Conservation (phyloP, 805 yeast species). For the Candida hungchunana region DNA sequence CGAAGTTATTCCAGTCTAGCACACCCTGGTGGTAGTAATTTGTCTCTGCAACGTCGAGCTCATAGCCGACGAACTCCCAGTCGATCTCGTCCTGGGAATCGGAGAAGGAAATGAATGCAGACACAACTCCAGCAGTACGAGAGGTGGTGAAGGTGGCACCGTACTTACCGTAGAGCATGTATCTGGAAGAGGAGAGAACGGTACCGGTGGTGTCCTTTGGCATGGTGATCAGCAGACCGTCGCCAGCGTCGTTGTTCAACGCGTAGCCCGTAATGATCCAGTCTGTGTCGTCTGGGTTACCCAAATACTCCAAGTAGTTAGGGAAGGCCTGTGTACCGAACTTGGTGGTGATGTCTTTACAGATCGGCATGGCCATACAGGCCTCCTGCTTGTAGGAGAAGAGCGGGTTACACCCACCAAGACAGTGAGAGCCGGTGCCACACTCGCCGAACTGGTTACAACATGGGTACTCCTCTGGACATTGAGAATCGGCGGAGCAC, state of each 20-base stretch:
- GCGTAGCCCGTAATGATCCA: slow-evolving; percentile 66
- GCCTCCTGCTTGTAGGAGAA: slow-evolving; percentile 38
- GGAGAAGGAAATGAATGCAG: slow-evolving; percentile 78
- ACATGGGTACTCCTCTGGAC: slow-evolving; percentile 81
- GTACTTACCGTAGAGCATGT: slow-evolving; percentile 85
- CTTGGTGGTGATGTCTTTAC: slow-evolving; percentile 43
- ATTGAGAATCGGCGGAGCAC: slow-evolving; percentile 52
- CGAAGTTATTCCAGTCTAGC: slow-evolving; percentile 59
- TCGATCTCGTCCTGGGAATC: slow-evolving; percentile 90
- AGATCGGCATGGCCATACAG: slow-evolving; percentile 84
- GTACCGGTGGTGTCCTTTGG: slow-evolving; percentile 72
- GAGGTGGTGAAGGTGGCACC: slow-evolving; percentile 69
- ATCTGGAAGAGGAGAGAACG: slow-evolving; percentile 73
- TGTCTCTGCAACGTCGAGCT: slow-evolving; percentile 62
- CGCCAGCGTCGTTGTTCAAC: slow-evolving; percentile 47
- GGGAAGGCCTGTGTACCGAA: slow-evolving; percentile 34
- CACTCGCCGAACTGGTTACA: slow-evolving; percentile 78
- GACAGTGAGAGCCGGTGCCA: slow-evolving; percentile 73
- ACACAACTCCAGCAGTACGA: slow-evolving; percentile 74
- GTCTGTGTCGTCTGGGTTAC: slow-evolving; percentile 60
- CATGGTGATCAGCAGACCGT: slow-evolving; percentile 71
- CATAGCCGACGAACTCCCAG: slow-evolving; percentile 77
- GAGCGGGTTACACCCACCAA: slow-evolving; percentile 83
- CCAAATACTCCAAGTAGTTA: slow-evolving; percentile 38
- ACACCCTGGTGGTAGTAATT: slow-evolving; percentile 79